Evolutionary conservation across 306 rosid species (phyloP).

Genomic region (Quercus glauca): DNA sequence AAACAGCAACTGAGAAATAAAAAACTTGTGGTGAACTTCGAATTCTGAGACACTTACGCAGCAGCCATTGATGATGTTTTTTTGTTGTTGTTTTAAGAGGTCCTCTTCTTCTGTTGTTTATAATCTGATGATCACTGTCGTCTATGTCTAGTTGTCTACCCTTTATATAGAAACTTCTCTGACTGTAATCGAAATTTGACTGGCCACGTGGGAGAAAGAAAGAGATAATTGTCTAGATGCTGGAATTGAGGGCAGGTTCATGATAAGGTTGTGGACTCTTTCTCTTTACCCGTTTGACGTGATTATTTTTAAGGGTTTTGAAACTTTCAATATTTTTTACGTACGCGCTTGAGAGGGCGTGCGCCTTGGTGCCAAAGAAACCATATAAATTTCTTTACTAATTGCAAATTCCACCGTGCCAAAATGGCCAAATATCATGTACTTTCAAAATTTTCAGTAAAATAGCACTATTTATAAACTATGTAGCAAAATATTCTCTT

Average conservation of each 20-base stretch:
- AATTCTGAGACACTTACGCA: slow-evolving; percentile 17
- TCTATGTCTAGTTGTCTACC: not conserved
- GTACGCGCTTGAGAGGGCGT: too few relatives aligned
- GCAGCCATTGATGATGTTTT: slow-evolving; percentile 34
- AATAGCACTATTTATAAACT: too few relatives aligned
- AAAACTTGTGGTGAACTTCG: not conserved
- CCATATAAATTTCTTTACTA: too few relatives aligned
- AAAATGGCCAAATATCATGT: too few relatives aligned
- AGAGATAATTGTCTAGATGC: not conserved
- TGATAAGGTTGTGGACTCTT: too few relatives aligned
- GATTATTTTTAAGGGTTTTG: too few relatives aligned
- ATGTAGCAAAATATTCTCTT: too few relatives aligned
- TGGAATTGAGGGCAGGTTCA: not conserved
- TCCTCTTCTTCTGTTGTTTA: not conserved
- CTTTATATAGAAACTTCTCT: not conserved
- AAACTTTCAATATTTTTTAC: too few relatives aligned
- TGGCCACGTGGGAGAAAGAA: not conserved
- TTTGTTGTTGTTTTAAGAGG: not conserved
- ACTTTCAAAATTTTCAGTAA: too few relatives aligned
- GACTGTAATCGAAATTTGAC: not conserved
- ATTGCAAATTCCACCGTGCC: too few relatives aligned
- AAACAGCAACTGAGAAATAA: not conserved
- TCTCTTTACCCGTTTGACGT: too few relatives aligned
- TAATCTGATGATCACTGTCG: not conserved
- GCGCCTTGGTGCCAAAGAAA: too few relatives aligned